Evolutionary conservation across 352 stramenopile genomes (phyloP).

Genomic region (Pythium volutum): DNA sequence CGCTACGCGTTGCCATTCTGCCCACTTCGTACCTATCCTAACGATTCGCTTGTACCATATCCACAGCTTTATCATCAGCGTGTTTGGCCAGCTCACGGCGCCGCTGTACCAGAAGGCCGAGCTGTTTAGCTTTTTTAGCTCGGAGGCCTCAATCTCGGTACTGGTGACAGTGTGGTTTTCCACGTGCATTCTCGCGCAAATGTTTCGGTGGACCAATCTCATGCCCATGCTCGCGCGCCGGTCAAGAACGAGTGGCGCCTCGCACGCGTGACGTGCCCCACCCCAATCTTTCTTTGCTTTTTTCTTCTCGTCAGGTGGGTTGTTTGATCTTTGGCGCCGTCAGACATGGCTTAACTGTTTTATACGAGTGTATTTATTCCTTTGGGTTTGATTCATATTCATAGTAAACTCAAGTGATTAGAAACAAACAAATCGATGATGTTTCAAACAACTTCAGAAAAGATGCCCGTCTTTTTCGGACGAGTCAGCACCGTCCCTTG

Average conservation of each 20-base stretch:
- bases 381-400: conserved; percentile 1
- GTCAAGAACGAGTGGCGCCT: not conserved
- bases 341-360: conserved; percentile 22
- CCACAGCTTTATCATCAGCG: conserved; percentile 79
- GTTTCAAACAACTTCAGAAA: conserved; percentile 16
- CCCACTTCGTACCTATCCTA: not conserved
- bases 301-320: not conserved
- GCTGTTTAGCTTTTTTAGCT: conserved; percentile 86
- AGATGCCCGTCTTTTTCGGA: not conserved
- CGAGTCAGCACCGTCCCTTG: conserved; percentile 7
- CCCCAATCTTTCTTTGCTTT: not conserved
- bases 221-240: conserved; percentile 56
- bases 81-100: conserved; percentile 84
- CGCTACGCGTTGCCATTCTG: too few species aligned
- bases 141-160: conserved; percentile 76
- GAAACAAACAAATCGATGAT: not conserved
- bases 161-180: conserved; percentile 88
- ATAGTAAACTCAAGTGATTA: not conserved
- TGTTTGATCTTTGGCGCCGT: conserved; percentile 1
- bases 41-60: not conserved
- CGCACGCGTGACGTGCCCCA: conserved; percentile 3
- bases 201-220: conserved; percentile 82
- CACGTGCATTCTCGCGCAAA: conserved; percentile 85
- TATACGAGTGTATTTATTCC: conserved; percentile 26
- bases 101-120: conserved; percentile 78